Percentiles rank a stretch among this genome's conserved stretches.
Evolutionary conservation across 164 flowering plant species (phyloP).

Genomic region (Stephania cephalantha): DNA sequence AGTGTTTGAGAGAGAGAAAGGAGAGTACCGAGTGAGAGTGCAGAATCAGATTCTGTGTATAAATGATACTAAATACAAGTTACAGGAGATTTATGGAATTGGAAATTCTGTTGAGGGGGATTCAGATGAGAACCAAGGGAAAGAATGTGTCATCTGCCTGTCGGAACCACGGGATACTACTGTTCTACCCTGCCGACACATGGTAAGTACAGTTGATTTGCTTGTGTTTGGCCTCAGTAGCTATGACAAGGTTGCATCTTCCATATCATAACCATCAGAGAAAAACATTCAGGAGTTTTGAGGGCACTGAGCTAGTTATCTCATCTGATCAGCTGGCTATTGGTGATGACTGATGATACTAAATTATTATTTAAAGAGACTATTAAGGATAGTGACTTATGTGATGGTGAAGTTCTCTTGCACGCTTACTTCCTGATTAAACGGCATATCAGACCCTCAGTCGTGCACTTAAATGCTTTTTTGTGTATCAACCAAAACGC

Average conservation of each 20-base stretch:
- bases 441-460: too few species aligned
- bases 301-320: background rate
- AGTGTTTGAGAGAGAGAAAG: background rate
- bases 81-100: background rate
- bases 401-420: too few species aligned
- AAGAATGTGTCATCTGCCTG: conserved; percentile 1
- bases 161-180: conserved; percentile 1
- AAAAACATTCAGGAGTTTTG: background rate
- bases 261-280: background rate
- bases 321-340: background rate
- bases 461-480: too few species aligned
- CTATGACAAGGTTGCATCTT: background rate
- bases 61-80: background rate
- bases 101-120: background rate
- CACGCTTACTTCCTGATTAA: too few species aligned
- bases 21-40: background rate
- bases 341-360: background rate
- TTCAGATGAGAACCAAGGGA: background rate
- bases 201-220: background rate
- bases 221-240: background rate
- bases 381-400: background rate
- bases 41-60: background rate
- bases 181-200: conserved; percentile 3
- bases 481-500: background rate
- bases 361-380: background rate